Evolutionary conservation across 495 filamentous ascomycete species (phyloP).

Genomic region (Penicillium riverlandense): DNA sequence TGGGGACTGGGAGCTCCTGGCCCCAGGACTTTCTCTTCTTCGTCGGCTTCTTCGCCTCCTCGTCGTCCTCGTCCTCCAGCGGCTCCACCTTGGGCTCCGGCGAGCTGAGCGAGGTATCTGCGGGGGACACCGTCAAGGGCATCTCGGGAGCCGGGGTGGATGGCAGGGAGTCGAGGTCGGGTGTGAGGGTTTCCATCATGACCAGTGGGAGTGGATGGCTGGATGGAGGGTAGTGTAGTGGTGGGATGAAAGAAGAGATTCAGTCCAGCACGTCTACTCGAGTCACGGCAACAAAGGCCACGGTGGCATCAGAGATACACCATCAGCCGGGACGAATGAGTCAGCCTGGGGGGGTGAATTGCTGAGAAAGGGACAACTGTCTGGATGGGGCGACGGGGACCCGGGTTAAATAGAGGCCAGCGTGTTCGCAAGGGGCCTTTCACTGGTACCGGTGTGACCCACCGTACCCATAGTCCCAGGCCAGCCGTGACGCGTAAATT

Average conservation of each 20-base stretch:
- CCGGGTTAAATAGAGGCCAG: slow-evolving; percentile 39
- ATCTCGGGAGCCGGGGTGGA: slow-evolving; percentile 25
- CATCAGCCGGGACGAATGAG: slow-evolving; percentile 11
- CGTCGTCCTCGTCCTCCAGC: slow-evolving; percentile 21
- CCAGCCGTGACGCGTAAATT: slow-evolving; percentile 1
- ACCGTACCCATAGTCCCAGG: too few relatives aligned
- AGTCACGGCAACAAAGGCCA: slow-evolving; percentile 14
- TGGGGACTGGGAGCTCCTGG: slow-evolving; percentile 91
- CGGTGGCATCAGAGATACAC: slow-evolving; percentile 27
- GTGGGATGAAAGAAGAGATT: not conserved
- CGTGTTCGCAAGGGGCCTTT: slow-evolving; percentile 21
- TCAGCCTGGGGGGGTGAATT: slow-evolving; percentile 11
- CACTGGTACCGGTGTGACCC: too few relatives aligned
- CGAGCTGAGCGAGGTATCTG: slow-evolving; percentile 36
- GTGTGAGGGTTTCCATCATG: slow-evolving; percentile 31
- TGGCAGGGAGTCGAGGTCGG: slow-evolving; percentile 27
- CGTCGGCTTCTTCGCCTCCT: slow-evolving; percentile 64
- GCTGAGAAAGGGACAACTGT: slow-evolving; percentile 32
- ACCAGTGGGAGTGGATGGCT: not conserved
- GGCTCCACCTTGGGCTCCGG: slow-evolving; percentile 15
- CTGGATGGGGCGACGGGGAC: slow-evolving; percentile 11
- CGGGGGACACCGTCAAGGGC: slow-evolving; percentile 44
- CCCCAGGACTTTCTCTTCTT: slow-evolving; percentile 99
- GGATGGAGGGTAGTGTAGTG: not conserved
- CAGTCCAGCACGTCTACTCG: not conserved